Evolutionary conservation across 2,329 filamentous ascomycete species (phyloP).

Genomic region (Calonectria pteridis): DNA sequence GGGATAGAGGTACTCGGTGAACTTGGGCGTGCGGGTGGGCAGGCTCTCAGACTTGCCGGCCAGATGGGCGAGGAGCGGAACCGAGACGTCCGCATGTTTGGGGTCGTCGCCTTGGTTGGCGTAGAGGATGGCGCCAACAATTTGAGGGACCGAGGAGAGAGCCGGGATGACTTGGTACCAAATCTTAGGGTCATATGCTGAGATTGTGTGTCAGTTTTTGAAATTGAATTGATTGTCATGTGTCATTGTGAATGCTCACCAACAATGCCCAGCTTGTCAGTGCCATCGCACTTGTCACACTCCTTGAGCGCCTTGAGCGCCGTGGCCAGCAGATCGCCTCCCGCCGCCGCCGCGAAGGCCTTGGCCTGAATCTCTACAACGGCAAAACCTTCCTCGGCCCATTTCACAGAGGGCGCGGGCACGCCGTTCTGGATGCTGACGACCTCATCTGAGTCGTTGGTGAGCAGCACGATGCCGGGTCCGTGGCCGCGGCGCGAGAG

Average conservation of each 20-base stretch:
- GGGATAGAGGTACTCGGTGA: slow-evolving; percentile 56
- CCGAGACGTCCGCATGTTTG: slow-evolving; percentile 9
- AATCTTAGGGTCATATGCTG: slow-evolving; percentile 33
- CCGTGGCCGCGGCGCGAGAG: slow-evolving; percentile 52
- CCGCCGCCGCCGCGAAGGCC: slow-evolving; percentile 20
- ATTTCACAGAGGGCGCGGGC: slow-evolving; percentile 72
- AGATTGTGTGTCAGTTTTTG: neutral
- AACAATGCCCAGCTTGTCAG: slow-evolving; percentile 54
- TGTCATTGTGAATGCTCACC: slow-evolving; percentile 37
- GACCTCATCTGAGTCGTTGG: slow-evolving; percentile 35
- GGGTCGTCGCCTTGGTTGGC: slow-evolving; percentile 11
- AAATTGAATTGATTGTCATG: neutral
- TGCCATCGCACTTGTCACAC: slow-evolving; percentile 50
- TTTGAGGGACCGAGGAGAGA: slow-evolving; percentile 36
- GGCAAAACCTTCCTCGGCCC: slow-evolving; percentile 78
- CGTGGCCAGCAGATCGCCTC: slow-evolving; percentile 24
- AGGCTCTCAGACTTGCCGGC: slow-evolving; percentile 26
- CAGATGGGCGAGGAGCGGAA: slow-evolving; percentile 36
- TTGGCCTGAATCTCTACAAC: slow-evolving; percentile 66
- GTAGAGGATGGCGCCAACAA: slow-evolving; percentile 42
- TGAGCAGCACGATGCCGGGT: slow-evolving; percentile 52
- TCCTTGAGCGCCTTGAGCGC: slow-evolving; percentile 36
- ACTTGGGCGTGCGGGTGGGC: neutral
- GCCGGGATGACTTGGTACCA: slow-evolving; percentile 40
- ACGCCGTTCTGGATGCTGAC: slow-evolving; percentile 47